Percentiles rank a stretch among this genome's conserved stretches.
phyloP scores from a whole-genome alignment of 257 asterid genomes.

The Nicotiana attenuata region DNA sequence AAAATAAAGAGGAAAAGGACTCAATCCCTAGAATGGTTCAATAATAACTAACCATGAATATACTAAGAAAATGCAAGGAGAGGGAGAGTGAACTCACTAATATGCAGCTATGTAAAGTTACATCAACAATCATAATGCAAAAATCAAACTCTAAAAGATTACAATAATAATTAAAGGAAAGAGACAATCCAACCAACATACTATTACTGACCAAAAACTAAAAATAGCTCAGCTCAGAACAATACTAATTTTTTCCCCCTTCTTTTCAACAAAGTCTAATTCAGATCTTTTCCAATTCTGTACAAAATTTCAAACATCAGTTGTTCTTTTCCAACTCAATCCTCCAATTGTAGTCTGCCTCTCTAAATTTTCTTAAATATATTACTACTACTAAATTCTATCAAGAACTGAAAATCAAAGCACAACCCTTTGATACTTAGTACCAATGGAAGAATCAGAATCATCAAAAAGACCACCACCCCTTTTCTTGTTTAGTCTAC shows the following conservation, averaged over 20 bases:
- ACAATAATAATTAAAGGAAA: constrained; percentile 16
- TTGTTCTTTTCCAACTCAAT: background rate
- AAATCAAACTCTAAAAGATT: background rate
- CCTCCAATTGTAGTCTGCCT: no score
- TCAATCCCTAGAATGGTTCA: no score
- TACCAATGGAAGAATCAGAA: constrained; percentile 34
- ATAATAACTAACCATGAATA: no score
- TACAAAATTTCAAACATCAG: constrained; percentile 28
- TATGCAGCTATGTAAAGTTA: background rate
- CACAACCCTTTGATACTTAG: constrained; percentile 52
- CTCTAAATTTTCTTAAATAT: background rate
- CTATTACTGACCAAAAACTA: constrained; percentile 5
- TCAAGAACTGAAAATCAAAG: constrained; percentile 28
- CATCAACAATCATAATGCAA: background rate
- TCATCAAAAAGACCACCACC: constrained; percentile 28
- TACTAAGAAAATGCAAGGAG: background rate
- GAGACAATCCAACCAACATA: constrained; percentile 25
- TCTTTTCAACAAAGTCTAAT: constrained; percentile 2
- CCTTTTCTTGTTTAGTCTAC: constrained; percentile 53
- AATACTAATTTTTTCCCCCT: background rate
- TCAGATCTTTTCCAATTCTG: constrained; percentile 23
- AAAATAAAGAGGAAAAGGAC: no score
- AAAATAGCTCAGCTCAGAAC: background rate
- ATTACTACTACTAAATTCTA: background rate
- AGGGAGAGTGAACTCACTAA: background rate